Evolutionary conservation across 2,329 filamentous ascomycete species (phyloP).

Genomic region (Trichoderma semiorbis): DNA sequence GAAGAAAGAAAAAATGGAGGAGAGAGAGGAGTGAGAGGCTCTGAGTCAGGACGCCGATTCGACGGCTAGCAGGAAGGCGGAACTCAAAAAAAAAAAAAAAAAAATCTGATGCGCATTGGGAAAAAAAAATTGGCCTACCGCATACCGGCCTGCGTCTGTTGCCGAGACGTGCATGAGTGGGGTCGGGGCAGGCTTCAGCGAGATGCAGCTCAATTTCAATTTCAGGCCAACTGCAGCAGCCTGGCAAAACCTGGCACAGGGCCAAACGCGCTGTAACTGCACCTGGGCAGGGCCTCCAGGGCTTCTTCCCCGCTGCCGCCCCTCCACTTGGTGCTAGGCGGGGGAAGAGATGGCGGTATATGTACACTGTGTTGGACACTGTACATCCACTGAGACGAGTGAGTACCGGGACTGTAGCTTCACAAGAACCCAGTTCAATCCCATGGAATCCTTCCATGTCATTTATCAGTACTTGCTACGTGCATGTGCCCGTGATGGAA

Average conservation of each 20-base stretch:
- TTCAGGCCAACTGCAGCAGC: background rate
- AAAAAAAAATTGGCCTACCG: conserved; percentile 11
- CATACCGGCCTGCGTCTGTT: background rate
- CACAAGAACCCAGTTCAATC: background rate
- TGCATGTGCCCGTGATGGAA: background rate
- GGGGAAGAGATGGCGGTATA: background rate
- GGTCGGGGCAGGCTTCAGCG: conserved; percentile 9
- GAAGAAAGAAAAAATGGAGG: background rate
- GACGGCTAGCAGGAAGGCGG: conserved; percentile 13
- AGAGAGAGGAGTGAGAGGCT: background rate
- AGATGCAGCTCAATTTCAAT: background rate
- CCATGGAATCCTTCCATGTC: background rate
- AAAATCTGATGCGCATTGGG: conserved; percentile 3
- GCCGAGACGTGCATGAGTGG: conserved; percentile 16
- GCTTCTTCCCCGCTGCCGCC: background rate
- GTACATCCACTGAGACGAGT: background rate
- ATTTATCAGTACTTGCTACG: background rate
- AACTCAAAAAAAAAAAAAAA: conserved; percentile 16
- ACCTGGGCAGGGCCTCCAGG: background rate
- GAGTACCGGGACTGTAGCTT: background rate
- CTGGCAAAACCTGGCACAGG: background rate
- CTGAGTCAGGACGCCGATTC: conserved; percentile 19
- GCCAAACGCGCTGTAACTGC: conserved; percentile 12
- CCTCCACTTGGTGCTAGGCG: background rate
- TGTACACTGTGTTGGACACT: background rate